Evolutionary conservation across 1,284 basidiomycete species (phyloP), one percentile per base, ranked within the genome.

Genomic region (Ustilago bromivora): DNA sequence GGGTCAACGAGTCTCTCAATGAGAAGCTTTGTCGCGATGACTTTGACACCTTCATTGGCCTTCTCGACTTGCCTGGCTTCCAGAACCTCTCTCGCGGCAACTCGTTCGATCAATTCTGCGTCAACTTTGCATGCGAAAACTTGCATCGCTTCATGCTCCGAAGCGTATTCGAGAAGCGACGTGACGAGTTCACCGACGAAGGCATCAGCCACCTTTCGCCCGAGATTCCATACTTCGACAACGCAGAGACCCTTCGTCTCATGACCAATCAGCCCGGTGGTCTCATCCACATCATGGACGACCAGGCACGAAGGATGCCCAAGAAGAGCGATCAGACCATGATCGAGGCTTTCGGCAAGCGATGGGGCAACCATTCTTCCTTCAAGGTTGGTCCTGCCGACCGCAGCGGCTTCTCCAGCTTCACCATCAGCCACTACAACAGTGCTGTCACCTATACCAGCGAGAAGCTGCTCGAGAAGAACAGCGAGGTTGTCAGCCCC

Each of bases 1-100:
- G 96, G 97, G 88, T 98, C 79, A 97, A 96, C 85, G 96, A 99
- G 86, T 91, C 94, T 84, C 92, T 99, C 88, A 98, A 99, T 86
- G 92, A 96, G 82, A 93, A 93, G 61, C 90, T 98, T 31, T 82
- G 84, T 61, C 68, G 75, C 40, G 84, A 83, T 57, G 76, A 82
- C 34, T 86, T 85, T 59, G 79, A 81, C 13, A 94, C 93, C 1
- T 98, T 96, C 88, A 92, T 99, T 80, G 94, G 94, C n/a, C 89
- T 99, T 46, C 92, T 99, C 84, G 96, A 99, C 86, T 90, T 98
- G 1, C 96, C 97, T 2, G 95, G 96, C n/a, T 91, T 92, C 15
- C 85, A 85, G 53, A 84, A 85, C 67, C 88, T 6, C 91, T 91
- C 73, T 90, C 92, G 82, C 1, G 90, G 92, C 61, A 97, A 98